Evolutionary conservation across 176 grass and related monocot species (phyloP), one percentile per base, ranked within the genome.

Genomic region (Zoysia pacifica): DNA sequence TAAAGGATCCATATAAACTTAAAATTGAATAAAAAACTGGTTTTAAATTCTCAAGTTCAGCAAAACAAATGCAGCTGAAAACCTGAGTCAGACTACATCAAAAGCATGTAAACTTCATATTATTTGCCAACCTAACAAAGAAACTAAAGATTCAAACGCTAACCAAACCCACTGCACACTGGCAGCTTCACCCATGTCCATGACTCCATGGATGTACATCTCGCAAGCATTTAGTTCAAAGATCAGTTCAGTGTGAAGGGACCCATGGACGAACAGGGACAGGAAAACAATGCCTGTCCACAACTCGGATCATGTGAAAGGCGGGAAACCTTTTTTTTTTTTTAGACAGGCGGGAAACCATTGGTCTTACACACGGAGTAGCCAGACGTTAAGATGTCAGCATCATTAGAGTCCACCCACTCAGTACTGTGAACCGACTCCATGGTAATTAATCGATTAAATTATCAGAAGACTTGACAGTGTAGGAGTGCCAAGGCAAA

Each of bases 311-410:
- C 36, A 55, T 55, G 16, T n/a, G 36, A n/a, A 38, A 18, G 35
- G 14, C 36, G 52, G 28, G 28, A 28, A 28, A 28, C 28, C 28
- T 28, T 28, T 28, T 28, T 28, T 28, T 28, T 28, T 28, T 28
- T 28, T 28, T 28, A 28, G 28, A 28, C 28, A 28, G 28, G 28
- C 28, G 28, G 28, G 28, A 73, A 73, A 73, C 52, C 37, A 14
- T 55, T 50, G 70, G 70, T 18, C 70, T 41, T 73, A 73, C 28
- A 42, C 70, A 72, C 38, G 49, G 44, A 77, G 75, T 4, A 39
- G 60, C 61, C 60, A 65, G 76, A 66, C 40, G 76, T 78, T 78
- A 65, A 40, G 47, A 53, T 78, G 76, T 78, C 76, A 66, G 75
- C 76, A 52, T 78, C 75, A 36, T 66, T 9, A 66, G 16, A 52